phyloP scores from a whole-genome alignment of 352 stramenopile species.

The Phytophthora colocasiae region DNA sequence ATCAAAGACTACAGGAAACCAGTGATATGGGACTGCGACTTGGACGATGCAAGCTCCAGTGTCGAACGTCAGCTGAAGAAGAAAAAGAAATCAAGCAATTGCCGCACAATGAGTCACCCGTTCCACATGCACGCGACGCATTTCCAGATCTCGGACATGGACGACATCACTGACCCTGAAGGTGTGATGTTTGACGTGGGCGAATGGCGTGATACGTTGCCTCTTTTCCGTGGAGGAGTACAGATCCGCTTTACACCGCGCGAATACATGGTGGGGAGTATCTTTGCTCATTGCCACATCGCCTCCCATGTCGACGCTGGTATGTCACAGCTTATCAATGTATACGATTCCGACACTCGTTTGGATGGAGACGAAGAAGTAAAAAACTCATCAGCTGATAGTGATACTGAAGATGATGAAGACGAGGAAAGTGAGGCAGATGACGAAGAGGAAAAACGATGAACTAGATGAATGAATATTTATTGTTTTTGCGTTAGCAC shows the following conservation, averaged over 20 bases:
- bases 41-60: conserved; percentile 34
- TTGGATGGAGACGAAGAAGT: conserved; percentile 11
- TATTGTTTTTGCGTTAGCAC: conserved; percentile 23
- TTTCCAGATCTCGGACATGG: conserved; percentile 68
- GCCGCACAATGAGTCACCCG: conserved; percentile 78
- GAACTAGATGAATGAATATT: conserved; percentile 30
- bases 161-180: conserved; percentile 54
- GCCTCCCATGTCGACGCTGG: conserved; percentile 72
- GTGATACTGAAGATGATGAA: conserved; percentile 8
- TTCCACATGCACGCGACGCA: conserved; percentile 86
- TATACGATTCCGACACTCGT: conserved; percentile 30
- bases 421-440: conserved; percentile 5
- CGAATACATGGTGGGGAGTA: conserved; percentile 67
- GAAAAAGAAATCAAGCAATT: conserved; percentile 34
- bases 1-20: conserved; percentile 58
- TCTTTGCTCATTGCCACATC: conserved; percentile 82
- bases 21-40: conserved; percentile 43
- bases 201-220: conserved; percentile 83
- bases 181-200: conserved; percentile 62
- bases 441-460: conserved; percentile 14
- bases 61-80: conserved; percentile 15
- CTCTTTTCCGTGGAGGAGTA: conserved; percentile 67
- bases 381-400: conserved; percentile 5
- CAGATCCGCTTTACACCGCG: conserved; percentile 74
- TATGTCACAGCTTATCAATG: conserved; percentile 79